Conservation (phyloP, 2,329 filamentous ascomycete genomes). For the Fusarium redolens region DNA sequence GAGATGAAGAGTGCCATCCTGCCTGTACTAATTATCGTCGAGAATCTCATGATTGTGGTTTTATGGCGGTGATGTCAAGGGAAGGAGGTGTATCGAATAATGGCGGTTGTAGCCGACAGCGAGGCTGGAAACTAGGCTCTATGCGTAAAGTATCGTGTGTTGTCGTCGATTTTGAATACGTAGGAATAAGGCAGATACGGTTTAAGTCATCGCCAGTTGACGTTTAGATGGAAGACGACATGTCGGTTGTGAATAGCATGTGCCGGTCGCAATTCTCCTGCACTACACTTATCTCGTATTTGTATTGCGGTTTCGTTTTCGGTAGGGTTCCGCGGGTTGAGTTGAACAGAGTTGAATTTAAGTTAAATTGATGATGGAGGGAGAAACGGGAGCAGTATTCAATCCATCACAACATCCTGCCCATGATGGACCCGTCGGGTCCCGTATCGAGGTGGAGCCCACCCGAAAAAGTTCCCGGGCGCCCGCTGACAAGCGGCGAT, state of each 20-base stretch:
- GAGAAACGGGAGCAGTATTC: constrained; percentile 4
- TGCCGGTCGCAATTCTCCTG: background rate
- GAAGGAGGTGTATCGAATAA: background rate
- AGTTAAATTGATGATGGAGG: constrained; percentile 8
- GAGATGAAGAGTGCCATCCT: constrained; percentile 26
- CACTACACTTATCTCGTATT: background rate
- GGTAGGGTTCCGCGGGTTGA: background rate
- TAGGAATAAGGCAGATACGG: constrained; percentile 23
- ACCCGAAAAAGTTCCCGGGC: constrained; percentile 4
- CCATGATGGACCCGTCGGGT: constrained; percentile 10
- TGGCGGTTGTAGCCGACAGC: background rate
- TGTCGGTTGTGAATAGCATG: constrained; percentile 20
- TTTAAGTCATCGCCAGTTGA: constrained; percentile 28
- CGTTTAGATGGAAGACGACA: constrained; percentile 37
- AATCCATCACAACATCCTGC: constrained; percentile 9
- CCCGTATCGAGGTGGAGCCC: constrained; percentile 1
- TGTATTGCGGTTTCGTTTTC: background rate
- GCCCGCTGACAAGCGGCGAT: constrained; percentile 11
- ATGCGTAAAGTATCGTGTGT: constrained; percentile 21
- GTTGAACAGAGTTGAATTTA: background rate
- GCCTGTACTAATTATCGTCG: constrained; percentile 14
- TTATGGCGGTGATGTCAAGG: background rate
- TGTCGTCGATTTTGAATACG: constrained; percentile 28
- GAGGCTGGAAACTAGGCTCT: constrained; percentile 11
- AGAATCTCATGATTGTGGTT: constrained; percentile 21